Evolutionary conservation across 345 rosid species (phyloP), one percentile per base, ranked within the genome.

Genomic region (Sonneratia caseolaris): DNA sequence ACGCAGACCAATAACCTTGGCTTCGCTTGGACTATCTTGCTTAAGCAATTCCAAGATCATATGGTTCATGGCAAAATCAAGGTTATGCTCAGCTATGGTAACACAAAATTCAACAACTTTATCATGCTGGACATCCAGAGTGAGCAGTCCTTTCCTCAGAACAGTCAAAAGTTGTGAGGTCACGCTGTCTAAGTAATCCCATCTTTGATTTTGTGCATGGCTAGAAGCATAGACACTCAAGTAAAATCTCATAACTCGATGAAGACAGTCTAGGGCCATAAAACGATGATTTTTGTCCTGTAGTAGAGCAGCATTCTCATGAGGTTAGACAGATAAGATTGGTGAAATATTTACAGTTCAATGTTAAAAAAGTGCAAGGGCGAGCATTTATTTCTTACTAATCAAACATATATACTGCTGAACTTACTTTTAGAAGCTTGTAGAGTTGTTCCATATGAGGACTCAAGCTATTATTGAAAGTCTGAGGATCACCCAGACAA

Each of bases 281-380:
- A 87, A 95, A 55, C 99, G 97, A 77, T 95, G 98, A 74, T 88
- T 92, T 85, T 92, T 95, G 80, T 95, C 99, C 99, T 95, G 86
- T 85, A 81, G 21, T 0, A 22, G 70, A 43, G 37, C 35, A 48
- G 70, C 12, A 38, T 12, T 24, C 1, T 45, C 53, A 45, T 45
- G 56, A 9, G 51, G 51, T 48, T 40, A 68, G 55, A 66, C 48
- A 66, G 24, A 51, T 19, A 40, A 67, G 27, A 19, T 22, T 1
- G 32, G 35, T 35, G 4, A 66, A 37, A 66, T 35, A 47, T 47
- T 47, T 9, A 68, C 0, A 14, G 22, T 24, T 45, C 7, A 67
- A 21, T 67, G 48, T 3, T n/a, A 22, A 43, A 13, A 65, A 37
- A 57, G 43, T 32, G 32, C 15, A 69, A 69, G 64, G 45, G 55